phyloP scores from a whole-genome alignment of 2,329 filamentous ascomycete species.

The Aspergillus transmontanensis region DNA sequence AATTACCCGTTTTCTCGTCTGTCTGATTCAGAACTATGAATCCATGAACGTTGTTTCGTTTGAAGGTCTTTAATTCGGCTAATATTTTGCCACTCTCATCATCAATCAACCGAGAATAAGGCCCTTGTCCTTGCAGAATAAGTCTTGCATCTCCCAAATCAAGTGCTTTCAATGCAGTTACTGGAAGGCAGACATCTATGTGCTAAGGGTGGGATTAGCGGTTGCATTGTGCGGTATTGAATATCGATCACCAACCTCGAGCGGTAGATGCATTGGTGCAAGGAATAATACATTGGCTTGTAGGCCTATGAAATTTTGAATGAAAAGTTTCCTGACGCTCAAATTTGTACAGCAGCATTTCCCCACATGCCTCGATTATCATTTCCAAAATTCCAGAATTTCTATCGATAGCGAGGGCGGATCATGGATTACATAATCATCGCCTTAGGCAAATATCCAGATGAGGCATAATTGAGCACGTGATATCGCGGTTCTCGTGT shows the following conservation, averaged over 20 bases:
- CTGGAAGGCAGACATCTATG: constrained; percentile 46
- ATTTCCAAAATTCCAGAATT: constrained; percentile 22
- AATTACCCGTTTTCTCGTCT: constrained; percentile 15
- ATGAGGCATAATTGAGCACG: constrained; percentile 23
- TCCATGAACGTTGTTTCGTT: constrained; percentile 43
- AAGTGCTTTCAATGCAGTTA: constrained; percentile 43
- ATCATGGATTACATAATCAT: constrained; percentile 22
- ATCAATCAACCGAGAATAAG: constrained; percentile 37
- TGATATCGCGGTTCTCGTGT: constrained; percentile 24
- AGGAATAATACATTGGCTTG: constrained; percentile 19
- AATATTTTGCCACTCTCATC: constrained; percentile 32
- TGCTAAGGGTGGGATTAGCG: constrained; percentile 36
- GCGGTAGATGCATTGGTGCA: constrained; percentile 30
- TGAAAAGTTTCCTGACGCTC: neutral
- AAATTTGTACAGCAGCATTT: constrained; percentile 1
- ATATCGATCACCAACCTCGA: constrained; percentile 31
- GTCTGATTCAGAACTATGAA: constrained; percentile 31
- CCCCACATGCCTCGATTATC: constrained; percentile 17
- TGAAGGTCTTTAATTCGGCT: constrained; percentile 34
- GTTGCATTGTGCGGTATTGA: neutral
- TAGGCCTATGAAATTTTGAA: constrained; percentile 12
- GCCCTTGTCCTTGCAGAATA: constrained; percentile 44
- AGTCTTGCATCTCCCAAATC: constrained; percentile 28
- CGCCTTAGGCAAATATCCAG: constrained; percentile 14
- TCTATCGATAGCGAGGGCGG: constrained; percentile 15